Evolutionary conservation across 1,284 basidiomycete species (phyloP).

Genomic region (Singerocomus inundabilis): DNA sequence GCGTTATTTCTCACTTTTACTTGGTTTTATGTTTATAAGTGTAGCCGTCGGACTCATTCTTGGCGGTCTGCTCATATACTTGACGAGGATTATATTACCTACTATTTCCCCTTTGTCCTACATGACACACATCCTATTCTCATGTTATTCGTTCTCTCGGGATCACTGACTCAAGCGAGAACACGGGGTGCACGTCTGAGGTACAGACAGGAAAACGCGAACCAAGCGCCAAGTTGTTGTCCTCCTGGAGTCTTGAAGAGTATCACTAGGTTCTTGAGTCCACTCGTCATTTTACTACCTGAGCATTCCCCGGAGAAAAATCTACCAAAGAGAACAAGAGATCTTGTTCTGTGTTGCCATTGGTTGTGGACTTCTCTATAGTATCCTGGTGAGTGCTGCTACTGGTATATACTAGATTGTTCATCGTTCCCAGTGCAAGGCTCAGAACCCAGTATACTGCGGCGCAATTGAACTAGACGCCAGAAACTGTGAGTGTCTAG

Average conservation of each 20-base stretch:
- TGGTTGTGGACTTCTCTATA: constrained; percentile 53
- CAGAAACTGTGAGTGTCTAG: constrained; percentile 55
- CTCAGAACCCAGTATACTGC: constrained; percentile 71
- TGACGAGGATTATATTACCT: constrained; percentile 55
- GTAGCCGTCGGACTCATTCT: constrained; percentile 73
- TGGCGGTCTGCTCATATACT: constrained; percentile 62
- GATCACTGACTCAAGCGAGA: constrained; percentile 56
- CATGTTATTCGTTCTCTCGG: constrained; percentile 66
- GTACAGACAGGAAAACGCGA: constrained; percentile 5
- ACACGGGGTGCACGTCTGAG: constrained; percentile 19
- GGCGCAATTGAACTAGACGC: constrained; percentile 68
- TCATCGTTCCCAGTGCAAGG: constrained; percentile 45
- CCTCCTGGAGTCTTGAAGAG: constrained; percentile 30
- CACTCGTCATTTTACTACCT: constrained; percentile 67
- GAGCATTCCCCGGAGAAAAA: constrained; percentile 29
- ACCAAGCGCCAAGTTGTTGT: not conserved
- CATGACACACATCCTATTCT: constrained; percentile 52
- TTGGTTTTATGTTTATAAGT: constrained; percentile 64
- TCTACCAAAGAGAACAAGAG: constrained; percentile 44
- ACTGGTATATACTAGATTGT: constrained; percentile 1
- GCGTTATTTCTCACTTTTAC: constrained; percentile 57
- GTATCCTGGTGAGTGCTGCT: constrained; percentile 51
- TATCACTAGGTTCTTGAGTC: constrained; percentile 58
- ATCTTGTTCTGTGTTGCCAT: constrained; percentile 59
- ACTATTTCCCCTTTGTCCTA: constrained; percentile 57